Conservation (phyloP, 768 basidiomycete genomes). For the Imleria badia region DNA sequence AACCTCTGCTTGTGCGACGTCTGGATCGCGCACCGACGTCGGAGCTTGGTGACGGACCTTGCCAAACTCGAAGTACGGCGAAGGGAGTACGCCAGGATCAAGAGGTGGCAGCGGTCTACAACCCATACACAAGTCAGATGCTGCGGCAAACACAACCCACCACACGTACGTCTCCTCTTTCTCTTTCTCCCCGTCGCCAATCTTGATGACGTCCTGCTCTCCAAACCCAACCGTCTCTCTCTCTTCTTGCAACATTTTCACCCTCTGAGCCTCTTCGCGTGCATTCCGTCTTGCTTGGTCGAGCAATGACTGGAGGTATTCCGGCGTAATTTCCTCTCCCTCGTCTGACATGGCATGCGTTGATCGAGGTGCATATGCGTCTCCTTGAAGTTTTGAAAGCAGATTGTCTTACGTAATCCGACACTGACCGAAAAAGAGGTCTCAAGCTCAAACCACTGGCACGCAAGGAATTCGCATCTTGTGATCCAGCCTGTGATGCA, state of each 20-base stretch:
- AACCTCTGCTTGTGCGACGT: constrained; percentile 51
- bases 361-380: no score
- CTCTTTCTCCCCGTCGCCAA: constrained; percentile 39
- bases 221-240: constrained; percentile 31
- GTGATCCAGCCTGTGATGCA: no score
- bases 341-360: not conserved
- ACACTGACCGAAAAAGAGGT: no score
- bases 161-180: constrained; percentile 33
- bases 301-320: constrained; percentile 62
- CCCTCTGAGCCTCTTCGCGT: constrained; percentile 30
- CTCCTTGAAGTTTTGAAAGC: not conserved
- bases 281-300: constrained; percentile 59
- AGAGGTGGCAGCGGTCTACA: constrained; percentile 60
- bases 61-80: constrained; percentile 60
- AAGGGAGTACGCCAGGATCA: constrained; percentile 64
- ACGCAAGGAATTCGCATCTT: no score
- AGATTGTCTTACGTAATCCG: constrained; percentile 3
- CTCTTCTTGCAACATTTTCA: constrained; percentile 26
- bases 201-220: constrained; percentile 55
- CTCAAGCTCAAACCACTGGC: no score
- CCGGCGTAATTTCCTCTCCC: constrained; percentile 51
- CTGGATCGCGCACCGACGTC: constrained; percentile 58
- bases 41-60: constrained; percentile 43
- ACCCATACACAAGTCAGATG: not conserved
- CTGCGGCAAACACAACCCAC: not conserved